A percentile compares a stretch with the other conserved stretches of the same genome.
Evolutionary conservation across 345 rosid genomes (phyloP).

Genomic region (Bretschneidera sinensis): DNA sequence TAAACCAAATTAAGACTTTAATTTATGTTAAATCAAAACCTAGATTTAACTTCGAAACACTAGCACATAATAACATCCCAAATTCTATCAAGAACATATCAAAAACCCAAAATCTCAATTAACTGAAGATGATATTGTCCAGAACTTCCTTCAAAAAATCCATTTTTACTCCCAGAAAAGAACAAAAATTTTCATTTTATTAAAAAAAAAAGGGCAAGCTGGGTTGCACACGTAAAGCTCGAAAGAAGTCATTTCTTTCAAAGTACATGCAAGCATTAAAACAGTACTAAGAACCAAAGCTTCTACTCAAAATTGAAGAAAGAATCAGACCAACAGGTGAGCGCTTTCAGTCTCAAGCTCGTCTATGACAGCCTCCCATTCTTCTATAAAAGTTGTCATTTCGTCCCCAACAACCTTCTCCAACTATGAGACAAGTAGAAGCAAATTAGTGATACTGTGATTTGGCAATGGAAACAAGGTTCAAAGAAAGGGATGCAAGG

Average conservation of each 20-base stretch:
- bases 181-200: too few relatives aligned
- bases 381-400: constrained; percentile 72
- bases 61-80: too few relatives aligned
- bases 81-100: too few relatives aligned
- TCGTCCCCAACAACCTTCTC: constrained; percentile 76
- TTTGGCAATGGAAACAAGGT: constrained; percentile 5
- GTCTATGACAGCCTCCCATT: constrained; percentile 88
- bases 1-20: too few relatives aligned
- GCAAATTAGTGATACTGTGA: constrained; percentile 14
- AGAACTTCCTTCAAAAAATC: too few relatives aligned
- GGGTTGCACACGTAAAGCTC: too few relatives aligned
- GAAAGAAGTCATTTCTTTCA: neutral
- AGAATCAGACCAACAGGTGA: constrained; percentile 80
- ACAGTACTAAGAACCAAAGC: constrained; percentile 18
- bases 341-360: constrained; percentile 90
- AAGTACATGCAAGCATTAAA: constrained; percentile 6
- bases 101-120: too few relatives aligned
- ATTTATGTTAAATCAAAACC: neutral
- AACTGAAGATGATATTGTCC: too few relatives aligned
- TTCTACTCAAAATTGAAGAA: constrained; percentile 24
- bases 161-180: neutral
- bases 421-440: constrained; percentile 40
- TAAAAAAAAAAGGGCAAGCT: too few relatives aligned
- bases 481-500: constrained; percentile 8
- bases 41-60: too few relatives aligned